Conservation (phyloP, 1,284 basidiomycete genomes). For the Ceratobasidium sp. region DNA sequence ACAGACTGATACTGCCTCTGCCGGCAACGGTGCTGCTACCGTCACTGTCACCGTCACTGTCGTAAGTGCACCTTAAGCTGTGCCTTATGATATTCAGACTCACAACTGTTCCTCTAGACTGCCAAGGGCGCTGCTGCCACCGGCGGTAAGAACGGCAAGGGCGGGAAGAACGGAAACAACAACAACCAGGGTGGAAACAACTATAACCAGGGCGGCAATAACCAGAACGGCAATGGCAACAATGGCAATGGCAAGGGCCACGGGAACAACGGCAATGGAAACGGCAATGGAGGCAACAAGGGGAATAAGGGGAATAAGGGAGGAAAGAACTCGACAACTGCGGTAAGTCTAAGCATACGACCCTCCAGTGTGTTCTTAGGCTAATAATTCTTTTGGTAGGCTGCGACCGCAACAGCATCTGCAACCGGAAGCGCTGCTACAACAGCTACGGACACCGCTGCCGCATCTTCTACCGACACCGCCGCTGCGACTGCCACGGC, state of each 20-base stretch:
- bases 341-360: background rate
- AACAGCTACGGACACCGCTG: background rate
- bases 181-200: too few species aligned
- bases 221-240: slow-evolving; percentile 10
- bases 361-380: background rate
- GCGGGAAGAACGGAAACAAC: too few species aligned
- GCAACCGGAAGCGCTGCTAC: slow-evolving; percentile 2
- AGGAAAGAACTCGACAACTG: slow-evolving; percentile 20
- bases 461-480: background rate
- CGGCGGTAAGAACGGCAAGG: background rate
- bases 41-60: slow-evolving; percentile 38
- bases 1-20: slow-evolving; percentile 5
- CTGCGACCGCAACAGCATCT: slow-evolving; percentile 5
- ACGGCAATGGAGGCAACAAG: slow-evolving; percentile 3
- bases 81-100: background rate
- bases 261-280: slow-evolving; percentile 1
- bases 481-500: background rate
- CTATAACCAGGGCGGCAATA: background rate
- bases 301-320: slow-evolving; percentile 19
- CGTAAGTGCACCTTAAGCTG: background rate
- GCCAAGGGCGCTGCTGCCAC: background rate
- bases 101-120: background rate
- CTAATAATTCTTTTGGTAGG: background rate
- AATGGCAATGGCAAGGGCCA: slow-evolving; percentile 10
- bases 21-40: slow-evolving; percentile 4